Conservation (phyloP, 225 moss, liverwort and hornwort genomes). For the Rhytidiadelphus loreus region DNA sequence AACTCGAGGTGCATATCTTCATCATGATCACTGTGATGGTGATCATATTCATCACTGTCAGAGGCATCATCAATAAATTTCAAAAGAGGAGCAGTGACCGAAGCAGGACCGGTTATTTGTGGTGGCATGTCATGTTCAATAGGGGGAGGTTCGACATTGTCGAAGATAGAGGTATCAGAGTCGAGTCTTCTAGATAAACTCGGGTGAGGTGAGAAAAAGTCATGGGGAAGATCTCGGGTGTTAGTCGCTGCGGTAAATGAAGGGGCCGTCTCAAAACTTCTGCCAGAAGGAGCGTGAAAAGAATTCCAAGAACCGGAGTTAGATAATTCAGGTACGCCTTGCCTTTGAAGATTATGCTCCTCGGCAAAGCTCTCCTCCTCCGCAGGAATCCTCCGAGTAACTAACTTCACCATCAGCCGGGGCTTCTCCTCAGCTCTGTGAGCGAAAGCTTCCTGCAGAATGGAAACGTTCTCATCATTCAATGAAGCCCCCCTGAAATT, state of each 20-base stretch:
- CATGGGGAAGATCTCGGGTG: constrained; percentile 20
- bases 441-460: constrained; percentile 54
- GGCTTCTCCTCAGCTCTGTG: constrained; percentile 22
- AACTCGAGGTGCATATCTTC: constrained; percentile 33
- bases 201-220: constrained; percentile 33
- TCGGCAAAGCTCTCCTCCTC: constrained; percentile 19
- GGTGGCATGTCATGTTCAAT: constrained; percentile 47
- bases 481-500: constrained; percentile 22
- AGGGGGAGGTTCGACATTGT: constrained; percentile 24
- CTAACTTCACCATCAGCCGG: constrained; percentile 6
- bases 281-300: constrained; percentile 12
- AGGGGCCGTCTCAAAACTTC: constrained; percentile 16
- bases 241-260: constrained; percentile 3
- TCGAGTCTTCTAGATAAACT: constrained; percentile 28
- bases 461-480: constrained; percentile 56
- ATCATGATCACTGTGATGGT: constrained; percentile 24
- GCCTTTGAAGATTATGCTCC: constrained; percentile 5
- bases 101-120: constrained; percentile 34
- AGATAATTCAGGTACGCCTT: neutral
- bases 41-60: constrained; percentile 32
- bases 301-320: constrained; percentile 18
- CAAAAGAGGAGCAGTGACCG: constrained; percentile 9
- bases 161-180: constrained; percentile 12
- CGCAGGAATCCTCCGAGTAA: constrained; percentile 24
- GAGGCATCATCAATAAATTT: constrained; percentile 18